Base-by-base conservation (phyloP, 768 basidiomycete species). In the Lentinula sp. region DNA sequence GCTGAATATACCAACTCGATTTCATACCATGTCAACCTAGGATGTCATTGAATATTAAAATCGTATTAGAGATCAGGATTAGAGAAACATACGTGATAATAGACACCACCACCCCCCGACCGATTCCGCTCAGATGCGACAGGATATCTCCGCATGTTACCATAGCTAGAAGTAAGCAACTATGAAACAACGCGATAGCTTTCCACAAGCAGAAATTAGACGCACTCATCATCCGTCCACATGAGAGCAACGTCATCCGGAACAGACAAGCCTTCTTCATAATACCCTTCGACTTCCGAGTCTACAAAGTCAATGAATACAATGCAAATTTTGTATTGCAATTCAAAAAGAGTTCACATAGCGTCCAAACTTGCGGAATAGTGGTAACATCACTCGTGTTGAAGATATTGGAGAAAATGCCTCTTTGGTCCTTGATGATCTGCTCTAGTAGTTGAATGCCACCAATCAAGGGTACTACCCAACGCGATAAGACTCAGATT, bases 181-280 rank as follows among this genome's bases (percentile, higher is more conserved):
- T 28, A 28, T 28, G 28, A 28, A 51, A 51, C 7, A 16, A 15
- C 4, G 23, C 7, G 40, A 40, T 9, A 32, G 15, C 18, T 21
- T 9, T 9, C 18, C 21, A 45, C 7, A 56, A 35, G 10, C 21
- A 37, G 28, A 5, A 32, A 52, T 31, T 39, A 21, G 16, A 35
- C 55, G 23, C 40, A 85, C 84, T 89, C 89, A 67, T 89, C 89
- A 63, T 91, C 89, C 1, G 87, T 74, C 87, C 86, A 88, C 28
- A 88, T 74, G 1, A 88, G 71, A 3, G 80, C 84, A n/a, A 88
- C 74, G 67, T 87, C 85, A 54, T 88, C 86, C 0, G 82, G 82
- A 2, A 84, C 85, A 4, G 72, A 73, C 76, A 88, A 74, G 10
- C 86, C 85, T 56, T 82, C 75, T 62, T 85, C 82, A 65, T 85